phyloP scores from a whole-genome alignment of 2,329 filamentous ascomycete genomes.

The Fusarium sp. region DNA sequence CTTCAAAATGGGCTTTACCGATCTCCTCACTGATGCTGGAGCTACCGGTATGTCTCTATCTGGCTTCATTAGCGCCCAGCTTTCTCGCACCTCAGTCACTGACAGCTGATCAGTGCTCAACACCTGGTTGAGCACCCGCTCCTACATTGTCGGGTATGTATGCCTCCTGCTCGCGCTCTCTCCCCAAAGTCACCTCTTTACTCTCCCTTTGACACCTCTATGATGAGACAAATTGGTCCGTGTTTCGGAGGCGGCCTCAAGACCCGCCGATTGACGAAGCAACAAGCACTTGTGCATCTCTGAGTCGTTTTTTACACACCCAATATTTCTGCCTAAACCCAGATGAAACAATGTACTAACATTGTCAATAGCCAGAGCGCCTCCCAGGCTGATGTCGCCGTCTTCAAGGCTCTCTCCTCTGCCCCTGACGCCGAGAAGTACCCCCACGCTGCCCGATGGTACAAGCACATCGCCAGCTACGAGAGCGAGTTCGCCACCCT shows the following conservation, averaged over 20 bases:
- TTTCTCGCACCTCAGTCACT: slow-evolving; percentile 48
- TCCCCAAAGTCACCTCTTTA: background rate
- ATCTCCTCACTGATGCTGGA: slow-evolving; percentile 75
- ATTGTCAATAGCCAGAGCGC: slow-evolving; percentile 64
- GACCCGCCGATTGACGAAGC: slow-evolving; percentile 86
- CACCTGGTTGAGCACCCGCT: slow-evolving; percentile 79
- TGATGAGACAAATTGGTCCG: slow-evolving; percentile 94
- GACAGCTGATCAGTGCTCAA: slow-evolving; percentile 70
- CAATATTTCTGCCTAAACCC: slow-evolving; percentile 3
- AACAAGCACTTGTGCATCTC: slow-evolving; percentile 81
- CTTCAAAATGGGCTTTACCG: slow-evolving; percentile 76
- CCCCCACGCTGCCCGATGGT: slow-evolving; percentile 96
- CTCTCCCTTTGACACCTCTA: slow-evolving; percentile 26
- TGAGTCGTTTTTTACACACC: slow-evolving; percentile 61
- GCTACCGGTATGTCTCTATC: slow-evolving; percentile 56
- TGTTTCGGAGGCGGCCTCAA: slow-evolving; percentile 95
- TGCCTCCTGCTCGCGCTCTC: background rate
- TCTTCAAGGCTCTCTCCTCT: slow-evolving; percentile 88
- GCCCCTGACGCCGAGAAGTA: slow-evolving; percentile 86
- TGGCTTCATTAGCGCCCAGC: slow-evolving; percentile 43
- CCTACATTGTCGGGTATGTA: slow-evolving; percentile 87
- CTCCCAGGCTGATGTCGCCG: slow-evolving; percentile 95
- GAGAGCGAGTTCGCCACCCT: slow-evolving; percentile 93
- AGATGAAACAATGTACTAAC: slow-evolving; percentile 34
- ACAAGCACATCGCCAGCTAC: slow-evolving; percentile 97